Evolutionary conservation across 352 stramenopile species (phyloP).

Genomic region (Phytophthora niederhauseri): DNA sequence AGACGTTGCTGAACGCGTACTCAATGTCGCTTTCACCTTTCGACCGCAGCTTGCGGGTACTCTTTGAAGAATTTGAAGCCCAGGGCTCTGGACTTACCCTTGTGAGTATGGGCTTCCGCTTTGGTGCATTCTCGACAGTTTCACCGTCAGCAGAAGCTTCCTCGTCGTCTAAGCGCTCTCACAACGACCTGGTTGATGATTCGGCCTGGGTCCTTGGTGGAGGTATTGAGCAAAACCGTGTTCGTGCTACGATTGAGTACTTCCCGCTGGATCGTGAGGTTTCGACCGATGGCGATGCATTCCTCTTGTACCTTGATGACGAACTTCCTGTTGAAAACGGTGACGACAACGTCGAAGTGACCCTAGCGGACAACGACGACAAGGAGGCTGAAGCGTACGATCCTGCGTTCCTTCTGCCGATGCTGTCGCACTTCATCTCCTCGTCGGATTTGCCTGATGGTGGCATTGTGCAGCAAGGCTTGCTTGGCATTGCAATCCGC

Average conservation of each 20-base stretch:
- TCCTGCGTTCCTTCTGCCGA: constrained; percentile 74
- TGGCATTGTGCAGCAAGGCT: constrained; percentile 69
- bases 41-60: constrained; percentile 58
- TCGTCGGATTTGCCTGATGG: constrained; percentile 65
- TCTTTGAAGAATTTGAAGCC: constrained; percentile 66
- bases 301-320: constrained; percentile 39
- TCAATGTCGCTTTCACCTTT: constrained; percentile 67
- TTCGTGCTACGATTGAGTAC: constrained; percentile 71
- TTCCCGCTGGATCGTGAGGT: constrained; percentile 68
- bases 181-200: constrained; percentile 66
- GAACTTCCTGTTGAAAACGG: constrained; percentile 13
- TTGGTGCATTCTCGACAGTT: constrained; percentile 55
- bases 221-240: constrained; percentile 62
- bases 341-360: constrained; percentile 14
- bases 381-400: constrained; percentile 54
- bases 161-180: constrained; percentile 42
- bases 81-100: constrained; percentile 46
- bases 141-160: constrained; percentile 31
- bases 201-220: constrained; percentile 69
- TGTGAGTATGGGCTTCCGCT: constrained; percentile 66
- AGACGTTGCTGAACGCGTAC: constrained; percentile 68
- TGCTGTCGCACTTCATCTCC: constrained; percentile 80
- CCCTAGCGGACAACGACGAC: constrained; percentile 8
- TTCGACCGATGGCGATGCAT: constrained; percentile 31
- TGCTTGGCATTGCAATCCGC: constrained; percentile 73